These are phyloP conservation scores for Suillus subalutaceus DNA, from an alignment of 768 basidiomycete species.

Conservation along the genomic window DNA sequence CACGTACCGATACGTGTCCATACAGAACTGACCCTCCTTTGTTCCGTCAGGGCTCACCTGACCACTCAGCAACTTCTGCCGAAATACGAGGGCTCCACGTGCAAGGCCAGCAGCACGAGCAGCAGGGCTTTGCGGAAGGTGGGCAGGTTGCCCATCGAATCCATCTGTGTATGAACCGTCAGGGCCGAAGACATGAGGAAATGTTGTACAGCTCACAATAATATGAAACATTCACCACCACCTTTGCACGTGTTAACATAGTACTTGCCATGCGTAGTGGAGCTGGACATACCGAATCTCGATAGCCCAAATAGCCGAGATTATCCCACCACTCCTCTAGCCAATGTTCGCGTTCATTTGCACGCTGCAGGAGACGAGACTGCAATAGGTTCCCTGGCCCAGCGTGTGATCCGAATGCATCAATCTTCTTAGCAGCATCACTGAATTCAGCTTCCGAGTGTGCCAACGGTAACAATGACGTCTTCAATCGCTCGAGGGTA, in stretches of 20 bases:
- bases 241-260: constrained; percentile 41
- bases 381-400: constrained; percentile 63
- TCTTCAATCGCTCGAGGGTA: constrained; percentile 71
- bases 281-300: constrained; percentile 68
- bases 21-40: constrained; percentile 74
- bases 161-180: constrained; percentile 58
- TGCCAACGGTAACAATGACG: constrained; percentile 74
- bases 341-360: constrained; percentile 71
- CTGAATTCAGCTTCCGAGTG: constrained; percentile 61
- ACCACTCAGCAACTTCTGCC: constrained; percentile 68
- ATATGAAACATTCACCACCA: constrained; percentile 92
- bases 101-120: constrained; percentile 74
- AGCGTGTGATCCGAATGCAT: constrained; percentile 52
- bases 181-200: constrained; percentile 9
- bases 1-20: constrained; percentile 81
- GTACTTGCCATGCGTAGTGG: constrained; percentile 6
- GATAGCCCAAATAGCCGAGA: constrained; percentile 76
- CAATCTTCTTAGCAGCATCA: constrained; percentile 61
- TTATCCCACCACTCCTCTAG: constrained; percentile 97
- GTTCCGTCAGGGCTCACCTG: constrained; percentile 63
- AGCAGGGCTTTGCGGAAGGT: constrained; percentile 58
- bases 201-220: constrained; percentile 61
- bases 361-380: constrained; percentile 56
- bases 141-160: constrained; percentile 66
- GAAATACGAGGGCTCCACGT: constrained; percentile 73